Evolutionary conservation across 2,329 filamentous ascomycete species (phyloP), one percentile per base, ranked within the genome.

Genomic region (Uncinocarpus reesii): DNA sequence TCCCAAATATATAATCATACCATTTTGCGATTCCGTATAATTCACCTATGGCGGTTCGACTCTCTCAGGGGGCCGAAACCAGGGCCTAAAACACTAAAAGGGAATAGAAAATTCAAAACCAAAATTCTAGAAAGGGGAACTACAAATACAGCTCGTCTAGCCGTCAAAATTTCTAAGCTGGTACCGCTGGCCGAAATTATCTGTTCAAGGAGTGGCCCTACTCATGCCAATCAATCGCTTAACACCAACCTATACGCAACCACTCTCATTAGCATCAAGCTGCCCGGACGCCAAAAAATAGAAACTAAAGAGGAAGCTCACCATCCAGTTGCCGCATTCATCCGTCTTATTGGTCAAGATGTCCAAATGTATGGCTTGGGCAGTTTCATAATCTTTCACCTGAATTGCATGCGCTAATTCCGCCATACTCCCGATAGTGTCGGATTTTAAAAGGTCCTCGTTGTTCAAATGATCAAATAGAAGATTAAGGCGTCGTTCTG

Each of bases 381-480:
- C 85, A 21, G 71, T 72, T 35, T 79, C 76, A 56, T 84, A 89
- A 57, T 92, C 74, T 70, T 79, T 81, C 48, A 71, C 65, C 57
- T 84, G 78, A 47, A 93, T 66, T 21, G 83, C 79, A 53, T 78
- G 70, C 7, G 84, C 76, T 55, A 77, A 54, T 59, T 71, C 63
- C 7, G 62, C 62, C 63, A 75, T 70, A 48, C 69, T 69, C 34
- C 65, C 62, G 21, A 75, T 54, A 4, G 72, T 95, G 59, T 85
- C 82, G 1, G 84, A 78, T 69, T 84, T 85, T 47, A 96, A 74
- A 34, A 95, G 73, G 60, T 96, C 89, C 61, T 89, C 84, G 56
- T 96, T 96, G 75, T 96, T 98, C 40, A 98, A 74, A 65, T 95
- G 88, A 62, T 98, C 90, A 64, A 95, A 96, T n/a, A 98, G 73